Base-by-base conservation (phyloP, 1,139 yeast genomes). In the Pichia sp. region DNA sequence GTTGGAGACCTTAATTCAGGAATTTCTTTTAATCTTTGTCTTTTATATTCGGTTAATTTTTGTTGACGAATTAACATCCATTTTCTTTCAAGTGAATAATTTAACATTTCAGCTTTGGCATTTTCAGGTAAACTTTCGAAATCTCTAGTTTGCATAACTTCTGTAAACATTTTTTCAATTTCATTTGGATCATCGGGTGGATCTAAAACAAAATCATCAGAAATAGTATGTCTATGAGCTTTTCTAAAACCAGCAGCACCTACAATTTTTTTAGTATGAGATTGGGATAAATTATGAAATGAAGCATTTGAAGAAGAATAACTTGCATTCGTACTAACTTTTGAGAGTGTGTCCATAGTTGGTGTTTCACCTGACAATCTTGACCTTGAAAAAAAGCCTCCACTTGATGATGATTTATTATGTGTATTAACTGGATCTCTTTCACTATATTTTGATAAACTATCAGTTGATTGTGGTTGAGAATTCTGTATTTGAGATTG, bases 51-150 rank as follows among this genome's bases (percentile, higher is more conserved):
- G 7, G 89, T 76, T 42, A 85, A 69, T 26, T 83, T 80, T 60
- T 88, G 96, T 59, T 91, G 97, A 53, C 83, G 79, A 33, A 91
- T 83, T 52, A 91, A 70, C 80, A 85, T 78, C 95, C 96, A 87
- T 62, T 91, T 91, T 54, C 88, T 86, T 41, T 82, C 85, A 0
- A 77, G 68, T 33, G 83, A 76, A 56, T 84, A 88, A 50, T 74
- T 76, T 55, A 78, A 69, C 83, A 91, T 79, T 59, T 86, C 94
- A 48, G 71, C 75, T 50, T 81, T 81, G 9, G 94, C 95, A 45
- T 75, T 77, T 22, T 76, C 76, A 0, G 96, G 95, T 37, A 88
- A 68, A 42, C 84, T 76, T 52, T 80, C 78, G 60, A 86, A 83
- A 58, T 88, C 94, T 54, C 96, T 74, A 54, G 83, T 81, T 45